phyloP scores from a whole-genome alignment of 768 basidiomycete species.

The Lyophyllum shimeji region DNA sequence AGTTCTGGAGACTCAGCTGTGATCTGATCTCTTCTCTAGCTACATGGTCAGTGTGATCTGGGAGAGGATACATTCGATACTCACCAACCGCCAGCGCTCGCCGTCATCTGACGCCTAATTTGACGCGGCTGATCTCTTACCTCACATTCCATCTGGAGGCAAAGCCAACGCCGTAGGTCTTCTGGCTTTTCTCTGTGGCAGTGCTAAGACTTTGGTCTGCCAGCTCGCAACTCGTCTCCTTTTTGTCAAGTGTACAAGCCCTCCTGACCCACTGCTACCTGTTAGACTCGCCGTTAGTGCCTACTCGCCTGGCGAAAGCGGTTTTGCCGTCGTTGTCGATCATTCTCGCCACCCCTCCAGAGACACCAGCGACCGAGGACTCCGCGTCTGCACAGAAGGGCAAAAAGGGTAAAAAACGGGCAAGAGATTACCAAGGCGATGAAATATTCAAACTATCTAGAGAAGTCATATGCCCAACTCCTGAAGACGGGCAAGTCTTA shows the following conservation, averaged over 20 bases:
- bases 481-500: constrained; percentile 51
- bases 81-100: constrained; percentile 39
- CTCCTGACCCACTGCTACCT: constrained; percentile 44
- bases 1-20: constrained; percentile 55
- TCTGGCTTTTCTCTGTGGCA: not conserved
- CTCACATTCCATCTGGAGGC: constrained; percentile 66
- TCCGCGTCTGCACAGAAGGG: constrained; percentile 27
- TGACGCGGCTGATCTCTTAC: constrained; percentile 48
- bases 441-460: constrained; percentile 59
- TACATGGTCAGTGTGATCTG: constrained; percentile 39
- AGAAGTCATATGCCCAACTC: constrained; percentile 46
- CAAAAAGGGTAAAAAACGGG: constrained; percentile 67
- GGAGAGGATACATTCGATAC: not conserved
- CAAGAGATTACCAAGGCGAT: constrained; percentile 72
- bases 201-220: constrained; percentile 6
- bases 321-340: constrained; percentile 48
- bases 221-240: constrained; percentile 37
- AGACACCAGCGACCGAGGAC: constrained; percentile 23
- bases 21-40: constrained; percentile 48
- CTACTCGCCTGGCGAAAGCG: constrained; percentile 54
- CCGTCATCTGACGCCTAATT: constrained; percentile 55
- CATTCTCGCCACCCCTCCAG: constrained; percentile 42
- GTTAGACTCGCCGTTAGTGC: constrained; percentile 46
- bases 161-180: constrained; percentile 43
- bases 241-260: constrained; percentile 44